Evolutionary conservation across 2,329 filamentous ascomycete species (phyloP).

Genomic region (Xylariaceae sp.): DNA sequence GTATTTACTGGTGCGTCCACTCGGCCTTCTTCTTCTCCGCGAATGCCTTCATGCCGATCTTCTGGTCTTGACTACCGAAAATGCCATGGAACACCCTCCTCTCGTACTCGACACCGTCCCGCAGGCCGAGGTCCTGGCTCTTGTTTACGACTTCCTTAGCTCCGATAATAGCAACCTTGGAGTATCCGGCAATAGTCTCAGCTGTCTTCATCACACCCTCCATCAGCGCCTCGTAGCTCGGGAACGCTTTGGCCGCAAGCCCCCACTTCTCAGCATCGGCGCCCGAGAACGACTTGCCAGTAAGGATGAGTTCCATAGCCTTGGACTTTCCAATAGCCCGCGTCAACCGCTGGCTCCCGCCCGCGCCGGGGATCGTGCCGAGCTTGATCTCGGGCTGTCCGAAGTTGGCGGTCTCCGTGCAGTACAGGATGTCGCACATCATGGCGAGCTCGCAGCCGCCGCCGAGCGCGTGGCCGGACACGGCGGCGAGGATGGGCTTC

Average conservation of each 20-base stretch:
- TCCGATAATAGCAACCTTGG: constrained; percentile 84
- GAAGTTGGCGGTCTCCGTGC: constrained; percentile 84
- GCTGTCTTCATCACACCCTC: constrained; percentile 83
- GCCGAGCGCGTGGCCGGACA: constrained; percentile 92
- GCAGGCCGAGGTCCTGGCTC: constrained; percentile 87
- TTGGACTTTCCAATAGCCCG: constrained; percentile 81
- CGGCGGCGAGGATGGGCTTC: constrained; percentile 92
- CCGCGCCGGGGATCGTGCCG: constrained; percentile 89
- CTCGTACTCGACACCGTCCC: constrained; percentile 95
- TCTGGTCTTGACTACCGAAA: constrained; percentile 96
- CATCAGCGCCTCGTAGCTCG: constrained; percentile 80
- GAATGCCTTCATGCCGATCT: constrained; percentile 96
- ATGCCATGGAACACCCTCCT: constrained; percentile 88
- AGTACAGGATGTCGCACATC: constrained; percentile 97
- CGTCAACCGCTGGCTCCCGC: constrained; percentile 88
- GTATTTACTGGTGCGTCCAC: constrained; percentile 77
- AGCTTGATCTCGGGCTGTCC: constrained; percentile 98
- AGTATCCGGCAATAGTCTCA: constrained; percentile 87
- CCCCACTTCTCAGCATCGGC: constrained; percentile 90
- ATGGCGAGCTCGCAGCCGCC: constrained; percentile 96
- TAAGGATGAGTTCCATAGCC: constrained; percentile 91
- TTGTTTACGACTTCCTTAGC: constrained; percentile 99
- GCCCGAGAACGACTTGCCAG: constrained; percentile 83
- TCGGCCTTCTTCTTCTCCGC: constrained; percentile 91
- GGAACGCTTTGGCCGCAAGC: constrained; percentile 82